These are phyloP conservation scores for Aspergillus sp. DNA, from an alignment of 2,329 filamentous ascomycete genomes.

Conservation along the genomic window DNA sequence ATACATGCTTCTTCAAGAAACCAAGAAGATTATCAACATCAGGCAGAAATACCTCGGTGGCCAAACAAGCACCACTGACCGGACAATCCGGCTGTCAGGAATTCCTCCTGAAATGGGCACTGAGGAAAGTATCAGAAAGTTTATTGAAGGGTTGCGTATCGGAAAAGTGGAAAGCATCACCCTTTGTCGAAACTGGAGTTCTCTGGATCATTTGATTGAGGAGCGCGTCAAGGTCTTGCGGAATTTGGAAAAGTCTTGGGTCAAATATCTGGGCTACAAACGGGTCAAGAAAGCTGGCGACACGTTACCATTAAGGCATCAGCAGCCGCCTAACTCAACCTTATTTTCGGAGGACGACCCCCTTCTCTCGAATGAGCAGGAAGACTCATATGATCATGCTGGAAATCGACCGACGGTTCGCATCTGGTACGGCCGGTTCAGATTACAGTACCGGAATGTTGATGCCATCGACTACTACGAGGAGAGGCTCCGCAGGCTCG, in stretches of 20 bases:
- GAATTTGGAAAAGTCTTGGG: constrained; percentile 82
- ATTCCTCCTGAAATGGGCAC: constrained; percentile 79
- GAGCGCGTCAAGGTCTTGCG: constrained; percentile 68
- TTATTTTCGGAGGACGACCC: constrained; percentile 56
- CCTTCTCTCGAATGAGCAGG: constrained; percentile 54
- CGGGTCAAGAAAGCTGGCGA: constrained; percentile 51
- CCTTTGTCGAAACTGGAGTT: constrained; percentile 83
- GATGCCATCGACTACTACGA: constrained; percentile 96
- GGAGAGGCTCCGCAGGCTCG: constrained; percentile 77
- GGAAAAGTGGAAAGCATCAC: constrained; percentile 88
- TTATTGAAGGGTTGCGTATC: constrained; percentile 86
- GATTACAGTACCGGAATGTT: constrained; percentile 71
- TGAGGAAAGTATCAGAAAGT: constrained; percentile 80
- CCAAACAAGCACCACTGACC: constrained; percentile 93
- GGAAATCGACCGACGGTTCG: constrained; percentile 68
- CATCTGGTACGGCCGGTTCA: constrained; percentile 78
- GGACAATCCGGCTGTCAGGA: constrained; percentile 88
- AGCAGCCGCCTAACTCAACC: constrained; percentile 46
- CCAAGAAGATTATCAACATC: constrained; percentile 79
- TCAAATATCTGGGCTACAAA: constrained; percentile 69
- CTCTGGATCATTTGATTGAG: constrained; percentile 75
- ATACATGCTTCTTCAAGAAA: constrained; percentile 82
- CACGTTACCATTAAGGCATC: constrained; percentile 55
- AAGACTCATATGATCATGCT: constrained; percentile 51
- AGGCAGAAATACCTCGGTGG: constrained; percentile 90